Evolutionary conservation across 129 eudicot species (phyloP).

Genomic region (Flaveria ramosissima): DNA sequence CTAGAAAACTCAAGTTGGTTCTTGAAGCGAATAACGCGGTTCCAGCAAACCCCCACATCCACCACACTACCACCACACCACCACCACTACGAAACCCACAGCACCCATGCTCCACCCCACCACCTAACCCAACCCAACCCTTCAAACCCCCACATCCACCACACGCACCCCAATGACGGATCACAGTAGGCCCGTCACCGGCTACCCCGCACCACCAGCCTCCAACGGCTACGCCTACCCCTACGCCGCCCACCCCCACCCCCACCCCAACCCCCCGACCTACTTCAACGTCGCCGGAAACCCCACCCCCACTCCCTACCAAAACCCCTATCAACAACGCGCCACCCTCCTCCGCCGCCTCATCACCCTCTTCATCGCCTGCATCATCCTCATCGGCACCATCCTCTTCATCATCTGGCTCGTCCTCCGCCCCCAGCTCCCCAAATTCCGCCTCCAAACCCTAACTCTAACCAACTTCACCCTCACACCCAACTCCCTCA

Average conservation of each 20-base stretch:
- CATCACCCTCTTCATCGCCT: constrained; percentile 51
- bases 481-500: constrained; percentile 29
- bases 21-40: background rate
- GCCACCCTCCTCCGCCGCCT: constrained; percentile 76
- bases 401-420: constrained; percentile 71
- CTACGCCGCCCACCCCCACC: constrained; percentile 50
- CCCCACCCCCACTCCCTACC: constrained; percentile 32
- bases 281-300: constrained; percentile 46
- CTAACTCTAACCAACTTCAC: constrained; percentile 54
- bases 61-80: background rate
- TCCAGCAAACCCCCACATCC: background rate
- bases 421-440: constrained; percentile 80
- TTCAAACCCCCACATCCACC: background rate
- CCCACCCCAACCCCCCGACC: background rate
- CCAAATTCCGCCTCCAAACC: constrained; percentile 60
- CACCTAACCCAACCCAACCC: background rate
- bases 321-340: constrained; percentile 55
- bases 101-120: background rate
- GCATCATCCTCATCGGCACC: constrained; percentile 58
- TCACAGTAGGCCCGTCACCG: constrained; percentile 44
- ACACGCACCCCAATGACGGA: constrained; percentile 31
- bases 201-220: constrained; percentile 42
- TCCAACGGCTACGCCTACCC: constrained; percentile 51
- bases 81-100: background rate
- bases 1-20: background rate